Percentiles rank a stretch among this genome's conserved stretches.
These are phyloP conservation scores for Apiotrichum veenhuisii DNA, from an alignment of 1,284 basidiomycete species.

Conservation along the genomic window DNA sequence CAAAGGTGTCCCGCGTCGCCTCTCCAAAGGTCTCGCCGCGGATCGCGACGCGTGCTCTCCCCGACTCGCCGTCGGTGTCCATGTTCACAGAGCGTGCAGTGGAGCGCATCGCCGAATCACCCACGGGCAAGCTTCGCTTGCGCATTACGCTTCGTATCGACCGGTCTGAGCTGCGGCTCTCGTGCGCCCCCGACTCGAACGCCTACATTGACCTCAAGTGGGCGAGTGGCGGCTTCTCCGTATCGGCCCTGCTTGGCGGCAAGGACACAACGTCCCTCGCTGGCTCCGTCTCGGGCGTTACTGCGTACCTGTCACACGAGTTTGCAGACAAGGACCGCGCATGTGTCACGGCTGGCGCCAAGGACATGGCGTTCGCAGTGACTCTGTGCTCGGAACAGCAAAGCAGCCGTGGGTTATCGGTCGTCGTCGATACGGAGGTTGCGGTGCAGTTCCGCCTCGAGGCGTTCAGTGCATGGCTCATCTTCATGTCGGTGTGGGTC, in stretches of 20 bases:
- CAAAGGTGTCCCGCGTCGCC: constrained; percentile 2
- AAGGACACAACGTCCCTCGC: constrained; percentile 64
- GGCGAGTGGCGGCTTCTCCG: constrained; percentile 84
- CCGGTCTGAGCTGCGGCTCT: constrained; percentile 74
- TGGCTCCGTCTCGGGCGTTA: constrained; percentile 72
- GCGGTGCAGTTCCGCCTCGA: constrained; percentile 41
- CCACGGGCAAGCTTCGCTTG: constrained; percentile 26
- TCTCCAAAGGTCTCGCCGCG: neutral
- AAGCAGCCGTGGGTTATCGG: constrained; percentile 55
- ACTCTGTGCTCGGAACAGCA: constrained; percentile 20
- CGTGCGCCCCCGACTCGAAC: constrained; percentile 82
- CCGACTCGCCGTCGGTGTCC: constrained; percentile 5
- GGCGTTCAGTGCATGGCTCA: constrained; percentile 42
- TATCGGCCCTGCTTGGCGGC: constrained; percentile 68
- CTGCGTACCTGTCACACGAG: constrained; percentile 67
- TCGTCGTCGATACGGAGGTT: constrained; percentile 41
- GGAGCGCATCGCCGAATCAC: constrained; percentile 12
- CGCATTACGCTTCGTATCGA: constrained; percentile 81
- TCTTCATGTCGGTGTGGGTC: constrained; percentile 43
- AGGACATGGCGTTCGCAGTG: constrained; percentile 42
- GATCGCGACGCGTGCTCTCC: neutral
- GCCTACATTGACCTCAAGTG: constrained; percentile 79
- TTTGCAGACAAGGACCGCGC: constrained; percentile 48
- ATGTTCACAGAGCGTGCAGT: constrained; percentile 12
- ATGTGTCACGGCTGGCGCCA: constrained; percentile 42